Evolutionary conservation across 148 eudicot genomes (phyloP), one percentile per base, ranked within the genome.

Genomic region (Rhododendron henanense): DNA sequence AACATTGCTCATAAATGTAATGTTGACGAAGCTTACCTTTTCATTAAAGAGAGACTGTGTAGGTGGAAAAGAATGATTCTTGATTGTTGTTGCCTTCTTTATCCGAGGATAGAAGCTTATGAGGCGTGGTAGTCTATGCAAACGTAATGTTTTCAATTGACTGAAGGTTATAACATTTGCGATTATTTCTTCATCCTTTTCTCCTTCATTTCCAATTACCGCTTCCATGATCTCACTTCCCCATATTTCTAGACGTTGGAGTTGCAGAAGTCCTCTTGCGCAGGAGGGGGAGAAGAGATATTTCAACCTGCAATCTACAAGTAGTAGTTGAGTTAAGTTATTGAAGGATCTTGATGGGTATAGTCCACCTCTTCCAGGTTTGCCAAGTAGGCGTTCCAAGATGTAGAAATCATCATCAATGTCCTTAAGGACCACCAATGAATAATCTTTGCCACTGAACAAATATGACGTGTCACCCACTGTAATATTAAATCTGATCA

Each of bases 131-230:
- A 31, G 39, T 3, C 1, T 0, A 0, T 1, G 0, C 77, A 73
- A 31, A 0, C 0, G 0, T 41, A 73, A 28, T 0, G 0, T 0
- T 4, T 31, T 14, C 77, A 73, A 73, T 28, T 11, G 8, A 4
- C 41, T 33, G 19, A 73, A 73, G 1, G 0, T 23, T 55, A 61
- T 7, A 23, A n/a, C 71, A 55, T 16, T 16, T 55, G 3, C 7
- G 61, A 55, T 16, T 7, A 7, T n/a, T 23, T 63, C 71, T 63
- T 63, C 28, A 23, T 63, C 71, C 0, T 23, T 63, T n/a, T 63
- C 69, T 63, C 69, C 69, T 63, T 63, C 69, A 8, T 23, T 63
- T 63, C 71, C 28, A 63, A 63, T 63, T 0, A 23, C 13, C 0
- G 28, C 28, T 63, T 63, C 71, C 71, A 63, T 23, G 28, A 63